Evolutionary conservation across 2,329 filamentous ascomycete species (phyloP).

Genomic region (Alternaria solani): DNA sequence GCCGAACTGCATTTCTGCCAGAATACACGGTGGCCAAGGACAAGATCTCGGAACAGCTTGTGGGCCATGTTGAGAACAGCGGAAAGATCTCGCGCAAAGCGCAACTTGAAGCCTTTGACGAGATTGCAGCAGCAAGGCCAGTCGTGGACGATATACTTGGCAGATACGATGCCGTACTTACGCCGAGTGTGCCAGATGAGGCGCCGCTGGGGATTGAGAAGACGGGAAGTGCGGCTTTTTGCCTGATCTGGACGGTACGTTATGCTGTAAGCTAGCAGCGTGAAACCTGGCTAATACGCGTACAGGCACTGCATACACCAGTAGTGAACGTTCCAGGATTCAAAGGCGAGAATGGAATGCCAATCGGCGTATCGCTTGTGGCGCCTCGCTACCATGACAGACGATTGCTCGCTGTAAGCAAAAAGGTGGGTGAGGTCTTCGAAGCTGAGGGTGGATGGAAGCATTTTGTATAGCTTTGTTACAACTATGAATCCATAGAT

Average conservation of each 20-base stretch:
- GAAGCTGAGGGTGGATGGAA: slow-evolving; percentile 44
- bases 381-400: slow-evolving; percentile 49
- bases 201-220: slow-evolving; percentile 63
- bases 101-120: slow-evolving; percentile 64
- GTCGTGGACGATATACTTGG: slow-evolving; percentile 62
- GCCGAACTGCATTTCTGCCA: slow-evolving; percentile 61
- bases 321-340: slow-evolving; percentile 72
- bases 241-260: slow-evolving; percentile 61
- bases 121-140: slow-evolving; percentile 62
- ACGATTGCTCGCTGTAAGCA: slow-evolving; percentile 38
- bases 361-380: slow-evolving; percentile 66
- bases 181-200: slow-evolving; percentile 67
- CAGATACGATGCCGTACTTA: slow-evolving; percentile 64
- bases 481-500: neutral
- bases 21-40: slow-evolving; percentile 62
- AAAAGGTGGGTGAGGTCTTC: slow-evolving; percentile 40
- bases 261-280: too few species aligned
- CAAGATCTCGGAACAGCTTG: slow-evolving; percentile 57
- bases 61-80: slow-evolving; percentile 62
- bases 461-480: slow-evolving; percentile 3
- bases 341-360: slow-evolving; percentile 63
- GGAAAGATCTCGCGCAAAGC: slow-evolving; percentile 55
- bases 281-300: neutral
- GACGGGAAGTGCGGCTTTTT: slow-evolving; percentile 65
- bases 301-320: slow-evolving; percentile 62